Conservation (phyloP, 208 protist species). For the Trypanosoma boissoni region DNA sequence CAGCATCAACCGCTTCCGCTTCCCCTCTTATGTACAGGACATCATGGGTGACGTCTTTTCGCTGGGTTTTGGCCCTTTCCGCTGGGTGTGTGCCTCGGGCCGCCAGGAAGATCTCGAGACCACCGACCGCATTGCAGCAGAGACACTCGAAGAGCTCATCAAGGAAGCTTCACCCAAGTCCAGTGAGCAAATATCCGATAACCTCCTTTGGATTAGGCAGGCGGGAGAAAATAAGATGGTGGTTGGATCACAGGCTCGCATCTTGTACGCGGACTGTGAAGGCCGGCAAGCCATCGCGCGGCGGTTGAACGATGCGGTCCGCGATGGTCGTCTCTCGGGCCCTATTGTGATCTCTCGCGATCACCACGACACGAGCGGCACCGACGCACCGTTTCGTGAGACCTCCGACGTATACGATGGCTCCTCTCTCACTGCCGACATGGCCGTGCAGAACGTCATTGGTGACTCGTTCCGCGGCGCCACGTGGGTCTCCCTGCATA, state of each 20-base stretch:
- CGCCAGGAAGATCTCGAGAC: constrained; percentile 42
- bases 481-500: constrained; percentile 84
- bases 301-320: constrained; percentile 77
- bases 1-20: constrained; percentile 49
- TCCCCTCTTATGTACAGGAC: constrained; percentile 88
- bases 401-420: constrained; percentile 86
- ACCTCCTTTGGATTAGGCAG: constrained; percentile 78
- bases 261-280: constrained; percentile 72
- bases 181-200: constrained; percentile 57
- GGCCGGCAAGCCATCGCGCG: constrained; percentile 66
- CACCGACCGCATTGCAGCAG: constrained; percentile 72
- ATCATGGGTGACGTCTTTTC: constrained; percentile 91
- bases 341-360: constrained; percentile 65
- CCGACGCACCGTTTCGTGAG: constrained; percentile 82
- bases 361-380: constrained; percentile 89
- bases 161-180: constrained; percentile 22
- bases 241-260: constrained; percentile 88
- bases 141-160: constrained; percentile 49
- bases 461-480: constrained; percentile 68
- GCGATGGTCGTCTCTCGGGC: constrained; percentile 41
- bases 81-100: constrained; percentile 78
- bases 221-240: constrained; percentile 74
- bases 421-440: constrained; percentile 75
- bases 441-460: constrained; percentile 79
- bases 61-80: constrained; percentile 87